phyloP scores from a whole-genome alignment of 805 yeast genomes.

The Lipomyces spencermartinsiae region DNA sequence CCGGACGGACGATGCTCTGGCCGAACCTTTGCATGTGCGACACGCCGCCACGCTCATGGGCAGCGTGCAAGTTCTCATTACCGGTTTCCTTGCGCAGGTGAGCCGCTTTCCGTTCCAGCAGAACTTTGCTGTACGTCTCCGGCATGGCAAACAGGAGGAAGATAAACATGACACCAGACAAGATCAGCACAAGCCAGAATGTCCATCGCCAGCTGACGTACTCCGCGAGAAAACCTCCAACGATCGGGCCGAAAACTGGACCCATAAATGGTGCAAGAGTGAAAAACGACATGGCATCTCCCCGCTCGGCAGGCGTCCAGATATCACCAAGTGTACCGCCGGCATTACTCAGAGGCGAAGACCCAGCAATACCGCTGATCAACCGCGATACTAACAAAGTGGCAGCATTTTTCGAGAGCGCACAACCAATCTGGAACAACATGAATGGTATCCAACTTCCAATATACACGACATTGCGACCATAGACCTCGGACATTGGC shows the following conservation, averaged over 20 bases:
- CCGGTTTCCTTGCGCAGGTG: conserved; percentile 59
- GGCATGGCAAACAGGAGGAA: conserved; percentile 54
- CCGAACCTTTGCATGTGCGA: conserved; percentile 21
- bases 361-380: conserved; percentile 63
- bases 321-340: conserved; percentile 67
- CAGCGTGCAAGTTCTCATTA: conserved; percentile 61
- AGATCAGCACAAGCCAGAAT: conserved; percentile 61
- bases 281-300: conserved; percentile 61
- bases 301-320: conserved; percentile 58
- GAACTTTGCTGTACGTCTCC: conserved; percentile 65
- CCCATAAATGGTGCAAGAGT: conserved; percentile 63
- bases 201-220: conserved; percentile 65
- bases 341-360: conserved; percentile 62
- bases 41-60: conserved; percentile 53
- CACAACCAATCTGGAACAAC: conserved; percentile 58
- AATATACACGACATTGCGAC: conserved; percentile 58
- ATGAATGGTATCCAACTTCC: conserved; percentile 53
- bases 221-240: conserved; percentile 61
- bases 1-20: conserved; percentile 59
- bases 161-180: conserved; percentile 57
- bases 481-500: conserved; percentile 53
- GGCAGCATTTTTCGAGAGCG: conserved; percentile 56
- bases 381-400: conserved; percentile 59
- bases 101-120: conserved; percentile 56
- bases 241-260: conserved; percentile 55